Conservation (phyloP, 805 yeast genomes). For the Metschnikowia similis region DNA sequence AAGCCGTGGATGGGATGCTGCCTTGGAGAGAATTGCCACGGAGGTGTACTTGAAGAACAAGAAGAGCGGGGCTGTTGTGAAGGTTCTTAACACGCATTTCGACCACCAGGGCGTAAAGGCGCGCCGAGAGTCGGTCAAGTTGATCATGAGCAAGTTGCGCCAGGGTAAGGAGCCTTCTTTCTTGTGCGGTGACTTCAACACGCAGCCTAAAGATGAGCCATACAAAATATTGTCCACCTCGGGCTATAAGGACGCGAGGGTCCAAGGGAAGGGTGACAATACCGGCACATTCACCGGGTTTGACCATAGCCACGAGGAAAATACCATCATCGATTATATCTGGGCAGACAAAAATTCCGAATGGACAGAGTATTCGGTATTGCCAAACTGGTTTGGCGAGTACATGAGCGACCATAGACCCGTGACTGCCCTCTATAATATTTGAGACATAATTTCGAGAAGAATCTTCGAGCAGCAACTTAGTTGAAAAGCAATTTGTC, state of each 20-base stretch:
- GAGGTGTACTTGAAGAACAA: conserved; percentile 31
- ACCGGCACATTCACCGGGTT: conserved; percentile 49
- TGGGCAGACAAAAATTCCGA: conserved; percentile 28
- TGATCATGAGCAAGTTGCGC: conserved; percentile 38
- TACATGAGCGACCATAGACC: conserved; percentile 43
- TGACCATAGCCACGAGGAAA: conserved; percentile 24
- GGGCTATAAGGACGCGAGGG: conserved; percentile 38
- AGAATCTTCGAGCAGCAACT: neutral
- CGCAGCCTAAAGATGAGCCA: conserved; percentile 39
- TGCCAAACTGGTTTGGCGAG: conserved; percentile 31
- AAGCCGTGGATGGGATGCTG: conserved; percentile 43
- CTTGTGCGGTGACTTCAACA: conserved; percentile 41
- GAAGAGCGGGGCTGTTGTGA: conserved; percentile 21
- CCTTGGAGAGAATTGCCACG: conserved; percentile 36
- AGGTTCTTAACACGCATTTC: conserved; percentile 40
- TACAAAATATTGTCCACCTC: conserved; percentile 32
- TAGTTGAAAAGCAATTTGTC: too few species aligned
- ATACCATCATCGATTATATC: conserved; percentile 40
- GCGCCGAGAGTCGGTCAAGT: conserved; percentile 28
- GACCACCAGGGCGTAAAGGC: conserved; percentile 39
- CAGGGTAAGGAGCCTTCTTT: conserved; percentile 32
- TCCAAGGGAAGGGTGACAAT: conserved; percentile 32
- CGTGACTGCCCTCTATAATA: conserved; percentile 23
- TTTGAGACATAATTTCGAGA: neutral
- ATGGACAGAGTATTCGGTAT: conserved; percentile 26